These are phyloP conservation scores for Colletotrichum spinosum DNA, from an alignment of 2,329 filamentous ascomycete genomes.

Conservation along the genomic window DNA sequence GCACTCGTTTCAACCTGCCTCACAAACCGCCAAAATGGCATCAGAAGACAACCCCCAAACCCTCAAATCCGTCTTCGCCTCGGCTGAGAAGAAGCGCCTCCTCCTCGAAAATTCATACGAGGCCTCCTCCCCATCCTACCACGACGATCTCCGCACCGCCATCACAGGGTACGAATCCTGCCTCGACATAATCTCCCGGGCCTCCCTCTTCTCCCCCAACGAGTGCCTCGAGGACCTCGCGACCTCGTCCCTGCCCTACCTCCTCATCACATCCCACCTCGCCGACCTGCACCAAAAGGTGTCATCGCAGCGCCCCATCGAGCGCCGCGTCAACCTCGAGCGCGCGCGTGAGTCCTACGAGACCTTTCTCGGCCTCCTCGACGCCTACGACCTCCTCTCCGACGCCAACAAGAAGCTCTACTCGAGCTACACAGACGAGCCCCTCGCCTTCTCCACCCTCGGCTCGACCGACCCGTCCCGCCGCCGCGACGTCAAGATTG, in stretches of 20 bases:
- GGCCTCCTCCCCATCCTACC: slow-evolving; percentile 71
- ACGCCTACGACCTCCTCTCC: slow-evolving; percentile 81
- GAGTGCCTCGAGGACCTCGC: slow-evolving; percentile 88
- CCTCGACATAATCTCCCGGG: slow-evolving; percentile 72
- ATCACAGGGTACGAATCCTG: slow-evolving; percentile 81
- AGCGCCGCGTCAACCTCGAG: slow-evolving; percentile 73
- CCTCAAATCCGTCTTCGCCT: slow-evolving; percentile 61
- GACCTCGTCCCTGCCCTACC: slow-evolving; percentile 86
- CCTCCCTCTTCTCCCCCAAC: slow-evolving; percentile 91
- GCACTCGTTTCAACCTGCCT: neutral
- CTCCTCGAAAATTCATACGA: slow-evolving; percentile 74
- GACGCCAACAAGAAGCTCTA: slow-evolving; percentile 75
- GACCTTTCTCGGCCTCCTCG: slow-evolving; percentile 79
- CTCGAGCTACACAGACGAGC: slow-evolving; percentile 78
- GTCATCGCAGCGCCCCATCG: slow-evolving; percentile 60
- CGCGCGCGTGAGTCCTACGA: slow-evolving; percentile 79
- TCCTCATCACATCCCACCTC: slow-evolving; percentile 81
- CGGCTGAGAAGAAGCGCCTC: slow-evolving; percentile 63
- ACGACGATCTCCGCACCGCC: slow-evolving; percentile 73
- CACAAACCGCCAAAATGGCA: slow-evolving; percentile 42
- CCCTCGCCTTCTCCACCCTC: slow-evolving; percentile 78
- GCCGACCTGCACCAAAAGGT: slow-evolving; percentile 83
- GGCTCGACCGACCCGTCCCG: slow-evolving; percentile 68
- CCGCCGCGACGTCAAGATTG: slow-evolving; percentile 85
- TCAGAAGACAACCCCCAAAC: slow-evolving; percentile 59